These are phyloP conservation scores for Madurella mycetomatis DNA, from an alignment of 2,329 filamentous ascomycete species.

Conservation along the genomic window DNA sequence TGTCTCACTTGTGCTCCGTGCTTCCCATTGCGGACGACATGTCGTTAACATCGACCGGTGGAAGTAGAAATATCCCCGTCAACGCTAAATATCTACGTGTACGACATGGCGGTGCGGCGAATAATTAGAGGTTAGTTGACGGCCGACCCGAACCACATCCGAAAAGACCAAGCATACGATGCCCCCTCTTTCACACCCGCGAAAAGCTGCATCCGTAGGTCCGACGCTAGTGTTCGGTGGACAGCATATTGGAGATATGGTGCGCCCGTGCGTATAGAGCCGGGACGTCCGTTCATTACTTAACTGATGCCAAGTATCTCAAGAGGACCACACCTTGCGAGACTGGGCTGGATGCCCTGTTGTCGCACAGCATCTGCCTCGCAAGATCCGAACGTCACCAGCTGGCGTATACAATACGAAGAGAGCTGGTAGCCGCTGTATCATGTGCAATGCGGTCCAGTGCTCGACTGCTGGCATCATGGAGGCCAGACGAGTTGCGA, in stretches of 20 bases:
- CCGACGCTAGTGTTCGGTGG: conserved; percentile 2
- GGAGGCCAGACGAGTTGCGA: background rate
- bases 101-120: no score
- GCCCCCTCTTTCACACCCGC: background rate
- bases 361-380: background rate
- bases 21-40: no score
- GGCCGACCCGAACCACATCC: background rate
- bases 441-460: background rate
- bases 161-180: background rate
- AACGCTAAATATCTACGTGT: no score
- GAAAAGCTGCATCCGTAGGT: background rate
- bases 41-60: no score
- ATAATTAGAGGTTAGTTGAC: no score
- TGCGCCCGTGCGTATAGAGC: background rate
- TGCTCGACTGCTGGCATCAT: background rate
- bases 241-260: background rate
- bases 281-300: background rate
- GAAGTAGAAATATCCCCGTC: no score
- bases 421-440: background rate
- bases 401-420: background rate
- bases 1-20: background rate
- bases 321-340: background rate
- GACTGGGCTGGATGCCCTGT: background rate
- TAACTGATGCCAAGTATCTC: background rate
- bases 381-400: background rate